A percentile compares a stretch with the other conserved stretches of the same genome.
phyloP scores from a whole-genome alignment of 2,329 filamentous ascomycete species.

The Colletotrichum caudatum region DNA sequence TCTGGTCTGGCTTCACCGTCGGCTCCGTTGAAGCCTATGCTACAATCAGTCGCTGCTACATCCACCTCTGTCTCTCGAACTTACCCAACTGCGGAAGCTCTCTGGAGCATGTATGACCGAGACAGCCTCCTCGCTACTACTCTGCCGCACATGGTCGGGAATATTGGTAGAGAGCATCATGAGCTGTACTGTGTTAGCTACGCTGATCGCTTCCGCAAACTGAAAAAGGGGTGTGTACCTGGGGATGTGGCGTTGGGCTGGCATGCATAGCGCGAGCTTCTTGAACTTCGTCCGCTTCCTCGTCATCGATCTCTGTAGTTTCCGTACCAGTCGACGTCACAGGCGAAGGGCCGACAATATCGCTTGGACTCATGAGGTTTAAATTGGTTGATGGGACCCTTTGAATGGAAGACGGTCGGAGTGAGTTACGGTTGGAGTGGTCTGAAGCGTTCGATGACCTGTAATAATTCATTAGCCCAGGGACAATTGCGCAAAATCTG shows the following conservation, averaged over 20 bases:
- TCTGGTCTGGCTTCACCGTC: constrained; percentile 50
- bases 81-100: constrained; percentile 84
- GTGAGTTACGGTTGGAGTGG: constrained; percentile 56
- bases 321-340: constrained; percentile 88
- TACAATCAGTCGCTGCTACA: constrained; percentile 43
- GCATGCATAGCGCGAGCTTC: constrained; percentile 53
- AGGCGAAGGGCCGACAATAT: constrained; percentile 83
- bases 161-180: constrained; percentile 69
- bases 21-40: constrained; percentile 58
- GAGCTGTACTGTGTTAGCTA: constrained; percentile 51
- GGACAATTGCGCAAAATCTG: constrained; percentile 2
- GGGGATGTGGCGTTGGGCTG: constrained; percentile 52
- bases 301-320: constrained; percentile 86
- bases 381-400: constrained; percentile 64
- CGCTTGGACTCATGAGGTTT: constrained; percentile 71
- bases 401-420: constrained; percentile 64
- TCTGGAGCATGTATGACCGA: constrained; percentile 93
- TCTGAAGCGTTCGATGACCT: constrained; percentile 58
- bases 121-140: constrained; percentile 79
- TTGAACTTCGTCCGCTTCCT: constrained; percentile 72
- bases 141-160: constrained; percentile 67
- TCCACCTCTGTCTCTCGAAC: constrained; percentile 44
- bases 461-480: constrained; percentile 48
- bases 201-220: neutral
- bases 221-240: constrained; percentile 50